Conservation (phyloP, 192 early-diverging fungal species). For the Cladochytrium replicatum region DNA sequence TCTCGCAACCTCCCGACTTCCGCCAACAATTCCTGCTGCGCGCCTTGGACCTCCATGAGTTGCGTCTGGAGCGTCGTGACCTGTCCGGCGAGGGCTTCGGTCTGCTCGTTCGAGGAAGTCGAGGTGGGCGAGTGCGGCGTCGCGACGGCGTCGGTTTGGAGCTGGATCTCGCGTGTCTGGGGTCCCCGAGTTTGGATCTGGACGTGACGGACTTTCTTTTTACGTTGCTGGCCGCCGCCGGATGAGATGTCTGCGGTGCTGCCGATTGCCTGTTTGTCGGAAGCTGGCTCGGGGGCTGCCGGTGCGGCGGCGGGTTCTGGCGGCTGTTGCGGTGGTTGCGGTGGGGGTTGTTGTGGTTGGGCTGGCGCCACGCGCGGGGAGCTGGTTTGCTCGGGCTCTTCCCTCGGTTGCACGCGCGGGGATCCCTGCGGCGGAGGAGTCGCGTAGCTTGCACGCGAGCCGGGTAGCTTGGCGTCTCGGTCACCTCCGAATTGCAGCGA, state of each 20-base stretch:
- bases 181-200: conserved; percentile 36
- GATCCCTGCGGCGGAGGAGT: no score
- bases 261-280: no score
- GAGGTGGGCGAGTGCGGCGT: background rate
- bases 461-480: no score
- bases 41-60: background rate
- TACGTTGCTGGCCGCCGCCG: conserved; percentile 8
- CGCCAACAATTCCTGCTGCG: conserved; percentile 3
- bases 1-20: conserved; percentile 14
- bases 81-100: no score
- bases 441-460: no score
- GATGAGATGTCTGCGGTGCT: background rate
- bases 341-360: no score
- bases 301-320: background rate
- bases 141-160: conserved; percentile 13
- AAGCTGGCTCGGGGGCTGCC: no score
- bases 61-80: background rate
- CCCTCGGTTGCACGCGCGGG: no score
- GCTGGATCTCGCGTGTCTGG: conserved; percentile 3
- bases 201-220: conserved; percentile 32
- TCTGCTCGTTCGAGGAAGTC: background rate
- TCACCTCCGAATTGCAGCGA: no score
- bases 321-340: no score
- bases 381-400: no score
- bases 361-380: no score